Percentiles rank a stretch among this genome's conserved stretches.
Conservation (phyloP, 306 rosid species). For the Lablab purpureus region DNA sequence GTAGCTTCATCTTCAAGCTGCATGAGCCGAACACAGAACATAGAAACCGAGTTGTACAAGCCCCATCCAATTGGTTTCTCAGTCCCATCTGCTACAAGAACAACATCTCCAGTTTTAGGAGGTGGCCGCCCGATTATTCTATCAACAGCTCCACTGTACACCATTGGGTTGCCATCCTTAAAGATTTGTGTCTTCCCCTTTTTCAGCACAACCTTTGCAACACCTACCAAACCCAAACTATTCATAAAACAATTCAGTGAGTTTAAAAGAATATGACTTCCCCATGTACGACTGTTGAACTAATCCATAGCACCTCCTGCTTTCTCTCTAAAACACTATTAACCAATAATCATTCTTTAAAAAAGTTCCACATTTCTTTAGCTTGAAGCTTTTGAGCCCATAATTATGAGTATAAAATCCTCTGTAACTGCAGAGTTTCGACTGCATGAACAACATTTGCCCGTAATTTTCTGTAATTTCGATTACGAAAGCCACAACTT, state of each 20-base stretch:
- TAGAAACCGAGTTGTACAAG: slow-evolving; percentile 86
- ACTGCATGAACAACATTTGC: background rate
- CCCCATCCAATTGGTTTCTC: slow-evolving; percentile 95
- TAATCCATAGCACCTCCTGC: background rate
- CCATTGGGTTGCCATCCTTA: slow-evolving; percentile 98
- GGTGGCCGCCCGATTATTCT: slow-evolving; percentile 93
- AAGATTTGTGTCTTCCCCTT: slow-evolving; percentile 94
- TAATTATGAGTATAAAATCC: background rate
- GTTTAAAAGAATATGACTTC: slow-evolving; percentile 29
- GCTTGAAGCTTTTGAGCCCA: background rate
- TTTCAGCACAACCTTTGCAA: slow-evolving; percentile 88
- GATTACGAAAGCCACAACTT: background rate
- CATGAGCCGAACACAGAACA: slow-evolving; percentile 94
- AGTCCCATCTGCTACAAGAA: slow-evolving; percentile 86
- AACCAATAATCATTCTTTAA: background rate
- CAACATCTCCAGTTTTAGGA: slow-evolving; percentile 87
- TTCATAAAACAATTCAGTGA: slow-evolving; percentile 48
- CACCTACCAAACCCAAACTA: slow-evolving; percentile 67
- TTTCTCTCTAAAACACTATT: background rate
- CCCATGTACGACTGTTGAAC: slow-evolving; percentile 13
- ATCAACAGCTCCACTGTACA: slow-evolving; percentile 94
- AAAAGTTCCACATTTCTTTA: background rate
- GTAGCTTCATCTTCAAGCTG: slow-evolving; percentile 85
- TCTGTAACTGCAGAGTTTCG: background rate
- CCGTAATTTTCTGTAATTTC: background rate